Evolutionary conservation across 2,329 filamentous ascomycete genomes (phyloP), one percentile per base, ranked within the genome.

Genomic region (Ceratocystis alfenasii): DNA sequence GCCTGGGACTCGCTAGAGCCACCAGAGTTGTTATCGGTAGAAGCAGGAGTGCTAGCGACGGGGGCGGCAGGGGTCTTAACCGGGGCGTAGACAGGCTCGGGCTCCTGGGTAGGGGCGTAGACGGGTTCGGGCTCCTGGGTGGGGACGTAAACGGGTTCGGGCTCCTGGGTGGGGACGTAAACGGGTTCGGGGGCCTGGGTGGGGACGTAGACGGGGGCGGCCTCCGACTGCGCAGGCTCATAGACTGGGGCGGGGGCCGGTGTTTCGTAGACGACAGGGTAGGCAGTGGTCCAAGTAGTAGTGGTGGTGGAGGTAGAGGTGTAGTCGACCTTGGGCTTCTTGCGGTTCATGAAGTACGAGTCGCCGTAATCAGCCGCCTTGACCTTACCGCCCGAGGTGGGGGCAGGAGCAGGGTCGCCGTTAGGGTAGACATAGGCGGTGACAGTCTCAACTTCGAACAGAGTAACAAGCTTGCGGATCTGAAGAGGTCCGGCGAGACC

Each of bases 401-500:
- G 61, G 20, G 65, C 48, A 28, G 68, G 69, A n/a, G 70, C 69
- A 7, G 68, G 65, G 45, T 68, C 53, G 28, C 69, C 71, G 48
- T 73, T 65, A 55, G 68, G 64, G 66, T 69, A 68, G 64, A 68
- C 64, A 53, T 68, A 69, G 45, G 50, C 77, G 17, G 76, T 78
- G 68, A 80, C 77, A 65, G 75, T 78, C 64, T 76, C 74, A 28
- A 75, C 61, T 62, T 79, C 75, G 46, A 75, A 73, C 2, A 78
- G 70, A 36, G 76, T 79, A 68, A 76, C 70, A 68, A 77, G 69
- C 60, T 69, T 74, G 63, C 79, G 76, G 71, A 76, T 75, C 66
- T 74, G 69, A 45, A 80, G 72, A 65, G 79, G 80, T 62, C 73
- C 71, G 70, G 79, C 79, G 66, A 75, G 70, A 65, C 76, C 78